Evolutionary conservation across 371 early-diverging fungal species (phyloP).

Genomic region (Dichotomocladium elegans): DNA sequence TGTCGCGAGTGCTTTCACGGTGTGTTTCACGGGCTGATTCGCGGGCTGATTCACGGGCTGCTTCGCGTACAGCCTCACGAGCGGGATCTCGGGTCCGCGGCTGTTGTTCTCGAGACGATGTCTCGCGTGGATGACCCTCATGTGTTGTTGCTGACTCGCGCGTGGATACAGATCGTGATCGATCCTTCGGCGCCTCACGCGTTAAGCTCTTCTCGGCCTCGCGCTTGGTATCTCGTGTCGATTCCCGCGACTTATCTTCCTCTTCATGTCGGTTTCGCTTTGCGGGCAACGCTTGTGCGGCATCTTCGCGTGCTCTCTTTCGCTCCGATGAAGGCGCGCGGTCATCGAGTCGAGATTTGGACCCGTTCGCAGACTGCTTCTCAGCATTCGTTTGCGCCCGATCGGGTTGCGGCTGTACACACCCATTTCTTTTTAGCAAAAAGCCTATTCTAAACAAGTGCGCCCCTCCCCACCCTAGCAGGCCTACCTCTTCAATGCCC

Average conservation of each 20-base stretch:
- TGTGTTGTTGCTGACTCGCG: neutral
- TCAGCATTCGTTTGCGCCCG: neutral
- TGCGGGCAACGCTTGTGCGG: neutral
- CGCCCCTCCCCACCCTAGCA: no score
- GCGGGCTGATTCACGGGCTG: slow-evolving; percentile 4
- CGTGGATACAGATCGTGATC: slow-evolving; percentile 1
- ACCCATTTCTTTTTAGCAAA: neutral
- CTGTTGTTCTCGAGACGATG: neutral
- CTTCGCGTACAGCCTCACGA: slow-evolving; percentile 17
- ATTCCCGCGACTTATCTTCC: slow-evolving; percentile 8
- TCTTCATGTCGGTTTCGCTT: slow-evolving; percentile 7
- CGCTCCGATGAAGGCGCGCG: slow-evolving; percentile 3
- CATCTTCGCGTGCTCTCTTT: slow-evolving; percentile 9
- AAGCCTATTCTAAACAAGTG: neutral
- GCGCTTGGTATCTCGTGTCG: neutral
- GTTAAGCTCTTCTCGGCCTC: neutral
- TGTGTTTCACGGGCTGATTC: neutral
- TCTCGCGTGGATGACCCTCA: neutral
- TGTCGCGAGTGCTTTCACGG: no score
- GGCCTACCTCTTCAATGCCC: slow-evolving; percentile 15
- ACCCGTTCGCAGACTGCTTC: neutral
- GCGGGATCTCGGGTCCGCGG: slow-evolving; percentile 10
- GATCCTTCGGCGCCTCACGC: neutral
- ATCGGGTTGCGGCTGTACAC: neutral
- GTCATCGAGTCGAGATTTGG: slow-evolving; percentile 1